Evolutionary conservation across 164 flowering plant species (phyloP), one percentile per base, ranked within the genome.

Genomic region (Berberis vulgaris): DNA sequence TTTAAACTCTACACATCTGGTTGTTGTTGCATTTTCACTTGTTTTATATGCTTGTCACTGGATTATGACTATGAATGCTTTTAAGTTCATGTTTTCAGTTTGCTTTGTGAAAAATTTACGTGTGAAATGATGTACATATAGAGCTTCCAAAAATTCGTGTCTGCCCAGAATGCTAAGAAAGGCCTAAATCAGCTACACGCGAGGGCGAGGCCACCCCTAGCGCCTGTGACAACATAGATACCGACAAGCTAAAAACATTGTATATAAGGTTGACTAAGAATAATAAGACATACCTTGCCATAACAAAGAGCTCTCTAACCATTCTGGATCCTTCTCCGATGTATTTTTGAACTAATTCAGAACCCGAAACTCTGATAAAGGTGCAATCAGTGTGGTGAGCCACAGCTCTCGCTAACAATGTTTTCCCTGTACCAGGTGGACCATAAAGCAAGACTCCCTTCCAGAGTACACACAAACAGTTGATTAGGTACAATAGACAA

Each of bases 381-480:
- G 96, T 88, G 65, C 94, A 89, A 64, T 93, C 98, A 45, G 98
- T 90, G 52, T 87, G 88, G 26, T 90, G 96, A n/a, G 97, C 97
- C 69, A 93, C 97, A 13, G 96, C 98, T 67, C 98, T 85, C 49
- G 97, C 98, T 61, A 93, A 73, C 44, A 93, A 71, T 45, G 96
- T 93, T 76, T 93, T 90, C 40, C 98, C 98, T 0, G 98, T 93
- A 44, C 97, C 98, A 72, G 98, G 98, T 38, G 97, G 98, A 46
- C 97, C 98, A 82, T 93, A 93, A n/a, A 87, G 84, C 71, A 93
- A 72, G 12, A 93, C 98, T 72, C 97, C 98, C 96, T 92, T 12
- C 41, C 6, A 13, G 50, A 7, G 1, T 47, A 47, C 50, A 11
- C 50, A 47, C 50, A 47, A 11, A 47, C 50, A 47, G 50, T 47